Conservation (phyloP, 1,284 basidiomycete genomes). For the Cerioporus squamosus region DNA sequence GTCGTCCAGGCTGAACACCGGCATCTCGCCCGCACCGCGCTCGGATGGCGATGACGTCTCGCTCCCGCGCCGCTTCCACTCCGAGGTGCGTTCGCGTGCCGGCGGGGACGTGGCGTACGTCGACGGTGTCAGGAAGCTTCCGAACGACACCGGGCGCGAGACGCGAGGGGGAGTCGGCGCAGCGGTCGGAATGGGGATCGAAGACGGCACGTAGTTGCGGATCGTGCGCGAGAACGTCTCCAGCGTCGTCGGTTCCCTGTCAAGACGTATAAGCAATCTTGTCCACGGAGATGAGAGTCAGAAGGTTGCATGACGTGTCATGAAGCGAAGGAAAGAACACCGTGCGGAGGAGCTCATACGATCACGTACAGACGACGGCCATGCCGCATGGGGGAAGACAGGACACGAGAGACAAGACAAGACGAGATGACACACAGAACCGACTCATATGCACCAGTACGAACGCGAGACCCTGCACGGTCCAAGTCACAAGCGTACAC, state of each 20-base stretch:
- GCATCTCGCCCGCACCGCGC: constrained; percentile 19
- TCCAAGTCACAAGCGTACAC: too few species aligned
- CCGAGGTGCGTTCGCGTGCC: constrained; percentile 3
- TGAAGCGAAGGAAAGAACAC: too few species aligned
- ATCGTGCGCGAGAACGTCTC: constrained; percentile 55
- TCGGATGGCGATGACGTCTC: constrained; percentile 14
- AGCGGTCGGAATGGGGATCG: constrained; percentile 51
- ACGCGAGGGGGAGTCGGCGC: constrained; percentile 53
- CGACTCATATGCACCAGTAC: too few species aligned
- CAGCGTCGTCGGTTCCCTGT: constrained; percentile 51
- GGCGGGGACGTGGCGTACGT: constrained; percentile 4
- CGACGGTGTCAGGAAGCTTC: constrained; percentile 40
- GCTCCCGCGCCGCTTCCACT: constrained; percentile 26
- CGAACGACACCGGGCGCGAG: constrained; percentile 53
- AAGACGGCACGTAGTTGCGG: constrained; percentile 56
- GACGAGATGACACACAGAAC: too few species aligned
- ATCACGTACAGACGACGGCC: too few species aligned
- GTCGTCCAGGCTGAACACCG: constrained; percentile 36
- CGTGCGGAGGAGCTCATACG: too few species aligned
- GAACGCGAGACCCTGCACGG: too few species aligned
- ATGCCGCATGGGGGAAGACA: too few species aligned
- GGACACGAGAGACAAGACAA: too few species aligned
- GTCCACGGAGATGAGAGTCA: too few species aligned
- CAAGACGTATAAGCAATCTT: constrained; percentile 11
- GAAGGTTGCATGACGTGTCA: too few species aligned